phyloP scores from a whole-genome alignment of 169 alveolate genomes.

The Cryptosporidium sp. region DNA sequence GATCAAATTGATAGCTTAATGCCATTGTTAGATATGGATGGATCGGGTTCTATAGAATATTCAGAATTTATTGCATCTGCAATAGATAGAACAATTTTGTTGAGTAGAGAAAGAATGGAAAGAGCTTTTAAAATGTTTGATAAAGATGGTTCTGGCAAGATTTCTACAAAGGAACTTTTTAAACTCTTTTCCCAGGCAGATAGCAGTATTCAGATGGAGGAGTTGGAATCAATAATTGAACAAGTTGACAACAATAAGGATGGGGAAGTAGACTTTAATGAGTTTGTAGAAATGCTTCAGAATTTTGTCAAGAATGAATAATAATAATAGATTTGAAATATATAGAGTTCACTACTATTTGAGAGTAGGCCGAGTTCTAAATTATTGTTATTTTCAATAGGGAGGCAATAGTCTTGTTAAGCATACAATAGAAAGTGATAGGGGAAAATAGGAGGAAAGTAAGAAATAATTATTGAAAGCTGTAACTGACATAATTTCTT shows the following conservation, averaged over 20 bases:
- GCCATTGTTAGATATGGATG: slow-evolving; percentile 89
- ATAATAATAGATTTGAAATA: not conserved
- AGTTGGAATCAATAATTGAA: slow-evolving; percentile 86
- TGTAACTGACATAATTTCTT: not conserved
- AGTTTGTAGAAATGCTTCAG: slow-evolving; percentile 91
- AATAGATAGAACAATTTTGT: slow-evolving; percentile 88
- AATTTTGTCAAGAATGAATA: slow-evolving; percentile 56
- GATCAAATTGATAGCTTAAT: slow-evolving; percentile 88
- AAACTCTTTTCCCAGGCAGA: slow-evolving; percentile 83
- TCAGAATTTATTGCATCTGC: slow-evolving; percentile 95
- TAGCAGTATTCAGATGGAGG: slow-evolving; percentile 82
- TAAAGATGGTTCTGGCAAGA: slow-evolving; percentile 94
- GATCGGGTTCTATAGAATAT: slow-evolving; percentile 89
- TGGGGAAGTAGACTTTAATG: slow-evolving; percentile 94
- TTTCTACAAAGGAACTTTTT: slow-evolving; percentile 92
- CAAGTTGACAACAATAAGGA: slow-evolving; percentile 92
- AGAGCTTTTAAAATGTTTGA: slow-evolving; percentile 95
- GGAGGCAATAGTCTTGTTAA: too few species aligned
- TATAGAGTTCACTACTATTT: not conserved
- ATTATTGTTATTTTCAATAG: not conserved
- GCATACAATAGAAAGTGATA: too few species aligned
- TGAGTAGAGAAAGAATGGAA: slow-evolving; percentile 91
- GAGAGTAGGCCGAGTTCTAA: not conserved
- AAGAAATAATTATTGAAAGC: not conserved
- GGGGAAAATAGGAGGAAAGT: not conserved